Percentiles rank a stretch among this genome's conserved stretches.
Evolutionary conservation across 345 rosid genomes (phyloP).

Genomic region (Hypericum perforatum): DNA sequence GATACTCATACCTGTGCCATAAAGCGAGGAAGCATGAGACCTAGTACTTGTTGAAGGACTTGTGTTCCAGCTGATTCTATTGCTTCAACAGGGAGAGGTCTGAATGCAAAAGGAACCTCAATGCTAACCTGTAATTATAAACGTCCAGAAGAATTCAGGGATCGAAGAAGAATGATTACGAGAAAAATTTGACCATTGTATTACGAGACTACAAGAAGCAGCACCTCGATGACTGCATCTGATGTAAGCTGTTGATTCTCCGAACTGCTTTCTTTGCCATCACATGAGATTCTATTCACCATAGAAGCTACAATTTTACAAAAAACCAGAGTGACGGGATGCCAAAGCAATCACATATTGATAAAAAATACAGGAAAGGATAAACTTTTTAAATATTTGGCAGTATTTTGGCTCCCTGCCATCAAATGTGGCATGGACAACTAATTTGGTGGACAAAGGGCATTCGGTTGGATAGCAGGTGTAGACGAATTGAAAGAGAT

Average conservation of each 20-base stretch:
- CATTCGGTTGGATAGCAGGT: too few relatives aligned
- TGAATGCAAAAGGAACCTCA: constrained; percentile 74
- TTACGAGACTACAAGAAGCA: too few relatives aligned
- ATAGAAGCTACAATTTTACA: constrained; percentile 77
- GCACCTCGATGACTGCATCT: constrained; percentile 87
- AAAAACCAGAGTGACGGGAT: constrained; percentile 31
- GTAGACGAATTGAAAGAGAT: too few relatives aligned
- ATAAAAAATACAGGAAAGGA: too few relatives aligned
- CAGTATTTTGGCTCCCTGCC: too few relatives aligned
- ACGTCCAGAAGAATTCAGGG: too few relatives aligned
- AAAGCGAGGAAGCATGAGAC: constrained; percentile 83
- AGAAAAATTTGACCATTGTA: too few relatives aligned
- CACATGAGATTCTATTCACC: constrained; percentile 77
- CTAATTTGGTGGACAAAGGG: too few relatives aligned
- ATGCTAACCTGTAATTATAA: constrained; percentile 44
- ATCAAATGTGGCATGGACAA: too few relatives aligned
- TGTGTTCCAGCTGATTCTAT: constrained; percentile 74
- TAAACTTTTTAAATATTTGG: too few relatives aligned
- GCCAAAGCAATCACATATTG: constrained; percentile 33
- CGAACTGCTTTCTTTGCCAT: constrained; percentile 26
- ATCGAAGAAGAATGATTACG: too few relatives aligned
- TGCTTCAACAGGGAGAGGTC: constrained; percentile 57
- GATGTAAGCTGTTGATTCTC: constrained; percentile 56
- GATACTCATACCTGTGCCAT: constrained; percentile 69
- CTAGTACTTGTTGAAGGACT: constrained; percentile 71